Percentiles rank a stretch among this genome's conserved stretches.
Conservation (phyloP, 495 filamentous ascomycete genomes). For the Tuber magnatum region DNA sequence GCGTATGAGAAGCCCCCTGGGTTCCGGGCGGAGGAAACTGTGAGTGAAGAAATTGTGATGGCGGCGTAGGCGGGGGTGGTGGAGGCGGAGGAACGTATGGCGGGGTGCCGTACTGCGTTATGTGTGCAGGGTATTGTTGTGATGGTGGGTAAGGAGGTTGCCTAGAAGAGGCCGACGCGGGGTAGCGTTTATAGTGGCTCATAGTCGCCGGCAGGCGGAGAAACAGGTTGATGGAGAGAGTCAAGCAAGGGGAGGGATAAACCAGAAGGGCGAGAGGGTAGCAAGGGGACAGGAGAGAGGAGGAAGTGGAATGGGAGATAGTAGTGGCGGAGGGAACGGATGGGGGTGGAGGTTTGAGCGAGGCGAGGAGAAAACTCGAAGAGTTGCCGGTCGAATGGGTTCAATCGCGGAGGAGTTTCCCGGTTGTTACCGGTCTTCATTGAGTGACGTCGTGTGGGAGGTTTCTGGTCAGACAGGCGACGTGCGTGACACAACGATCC, state of each 20-base stretch:
- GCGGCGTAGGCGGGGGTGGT: constrained; percentile 30
- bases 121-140: constrained; percentile 14
- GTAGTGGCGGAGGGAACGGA: background rate
- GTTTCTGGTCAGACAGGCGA: background rate
- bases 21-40: constrained; percentile 25
- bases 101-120: constrained; percentile 2
- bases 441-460: background rate
- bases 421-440: background rate
- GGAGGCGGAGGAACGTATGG: constrained; percentile 30
- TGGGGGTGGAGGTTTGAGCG: background rate
- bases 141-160: constrained; percentile 22
- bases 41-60: constrained; percentile 20
- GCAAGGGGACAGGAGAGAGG: constrained; percentile 18
- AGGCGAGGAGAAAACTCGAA: background rate
- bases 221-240: constrained; percentile 12
- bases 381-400: background rate
- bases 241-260: background rate
- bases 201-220: background rate
- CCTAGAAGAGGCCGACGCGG: constrained; percentile 29
- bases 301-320: background rate
- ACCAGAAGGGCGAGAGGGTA: constrained; percentile 22
- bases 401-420: background rate
- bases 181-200: constrained; percentile 20
- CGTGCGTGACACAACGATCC: constrained; percentile 1
- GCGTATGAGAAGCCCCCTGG: constrained; percentile 4